Conservation (phyloP, 805 yeast genomes). For the Starmerella davenportii region DNA sequence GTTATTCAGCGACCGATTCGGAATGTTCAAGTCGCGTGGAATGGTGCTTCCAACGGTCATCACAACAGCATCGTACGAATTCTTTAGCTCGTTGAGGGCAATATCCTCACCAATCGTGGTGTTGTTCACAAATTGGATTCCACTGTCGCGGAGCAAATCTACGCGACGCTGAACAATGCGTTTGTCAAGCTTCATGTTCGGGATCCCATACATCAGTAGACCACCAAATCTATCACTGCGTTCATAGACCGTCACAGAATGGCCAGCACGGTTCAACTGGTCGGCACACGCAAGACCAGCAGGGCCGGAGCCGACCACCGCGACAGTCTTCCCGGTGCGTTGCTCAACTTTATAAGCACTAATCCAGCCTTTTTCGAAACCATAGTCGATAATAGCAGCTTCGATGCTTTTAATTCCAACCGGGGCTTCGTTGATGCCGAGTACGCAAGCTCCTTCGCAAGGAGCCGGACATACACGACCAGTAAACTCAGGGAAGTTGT, state of each 20-base stretch:
- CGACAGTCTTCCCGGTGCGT: slow-evolving; percentile 74
- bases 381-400: slow-evolving; percentile 90
- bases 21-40: slow-evolving; percentile 85
- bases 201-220: slow-evolving; percentile 94
- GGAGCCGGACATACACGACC: slow-evolving; percentile 99
- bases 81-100: slow-evolving; percentile 48
- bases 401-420: slow-evolving; percentile 94
- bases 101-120: slow-evolving; percentile 75
- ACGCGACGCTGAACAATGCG: slow-evolving; percentile 82
- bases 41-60: slow-evolving; percentile 90
- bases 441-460: slow-evolving; percentile 90
- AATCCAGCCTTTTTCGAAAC: slow-evolving; percentile 93
- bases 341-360: slow-evolving; percentile 57
- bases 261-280: slow-evolving; percentile 93
- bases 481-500: slow-evolving; percentile 96
- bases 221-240: slow-evolving; percentile 95
- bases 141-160: slow-evolving; percentile 78
- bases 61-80: slow-evolving; percentile 61
- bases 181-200: slow-evolving; percentile 95
- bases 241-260: slow-evolving; percentile 76
- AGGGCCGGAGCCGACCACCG: slow-evolving; percentile 91
- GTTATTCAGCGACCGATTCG: slow-evolving; percentile 80
- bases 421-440: slow-evolving; percentile 85
- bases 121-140: slow-evolving; percentile 58
- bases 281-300: slow-evolving; percentile 95